Percentiles rank a stretch among this genome's conserved stretches.
Evolutionary conservation across 176 grass and related monocot genomes (phyloP).

Genomic region (Eleusine indica): DNA sequence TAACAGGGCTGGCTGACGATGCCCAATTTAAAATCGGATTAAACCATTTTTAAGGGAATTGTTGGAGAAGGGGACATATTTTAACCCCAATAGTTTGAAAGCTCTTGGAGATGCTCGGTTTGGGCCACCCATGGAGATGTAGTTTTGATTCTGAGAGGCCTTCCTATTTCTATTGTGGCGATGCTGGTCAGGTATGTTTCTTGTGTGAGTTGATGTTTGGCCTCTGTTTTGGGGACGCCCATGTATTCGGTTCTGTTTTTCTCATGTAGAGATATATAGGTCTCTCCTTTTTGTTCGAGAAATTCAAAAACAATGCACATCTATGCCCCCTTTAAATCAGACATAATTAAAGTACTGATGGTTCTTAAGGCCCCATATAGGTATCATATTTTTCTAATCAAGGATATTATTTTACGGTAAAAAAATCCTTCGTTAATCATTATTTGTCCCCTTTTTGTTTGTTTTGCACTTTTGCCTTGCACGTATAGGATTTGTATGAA

Average conservation of each 20-base stretch:
- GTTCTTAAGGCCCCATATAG: neutral
- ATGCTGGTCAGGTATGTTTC: conserved; percentile 63
- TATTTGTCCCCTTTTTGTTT: neutral
- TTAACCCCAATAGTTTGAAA: no score
- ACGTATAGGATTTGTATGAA: conserved; percentile 59
- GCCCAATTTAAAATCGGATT: no score
- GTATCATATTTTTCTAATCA: neutral
- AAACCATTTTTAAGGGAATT: no score
- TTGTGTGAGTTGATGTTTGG: neutral
- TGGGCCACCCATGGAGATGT: conserved; percentile 75
- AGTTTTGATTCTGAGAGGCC: conserved; percentile 70
- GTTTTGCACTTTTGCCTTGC: neutral
- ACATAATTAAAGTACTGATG: neutral
- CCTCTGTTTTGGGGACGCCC: no score
- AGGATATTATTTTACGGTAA: neutral
- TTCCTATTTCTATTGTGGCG: conserved; percentile 81
- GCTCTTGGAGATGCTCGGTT: neutral
- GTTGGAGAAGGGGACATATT: no score
- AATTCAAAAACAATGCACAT: neutral
- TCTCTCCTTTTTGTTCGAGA: no score
- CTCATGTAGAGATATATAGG: no score
- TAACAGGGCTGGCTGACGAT: no score
- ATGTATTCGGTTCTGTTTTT: no score
- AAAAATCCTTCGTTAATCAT: neutral
- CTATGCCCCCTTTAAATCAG: neutral